A percentile compares a stretch with the other conserved stretches of the same genome.
Conservation (phyloP, 2,329 filamentous ascomycete species). For the Alternaria arborescens region DNA sequence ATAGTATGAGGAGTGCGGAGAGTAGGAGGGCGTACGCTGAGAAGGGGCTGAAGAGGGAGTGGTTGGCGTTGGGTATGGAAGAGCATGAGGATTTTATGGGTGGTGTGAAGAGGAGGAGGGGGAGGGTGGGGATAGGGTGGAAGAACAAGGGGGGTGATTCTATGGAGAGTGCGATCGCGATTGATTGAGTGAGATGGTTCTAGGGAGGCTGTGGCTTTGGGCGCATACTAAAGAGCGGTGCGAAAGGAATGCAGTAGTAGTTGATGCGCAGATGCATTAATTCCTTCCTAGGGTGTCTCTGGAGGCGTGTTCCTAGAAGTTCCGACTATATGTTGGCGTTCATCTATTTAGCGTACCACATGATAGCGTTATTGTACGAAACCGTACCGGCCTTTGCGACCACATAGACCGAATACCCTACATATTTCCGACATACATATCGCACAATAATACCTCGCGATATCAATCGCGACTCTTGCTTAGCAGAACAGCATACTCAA, state of each 20-base stretch:
- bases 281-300: slow-evolving; percentile 75
- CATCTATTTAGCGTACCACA: slow-evolving; percentile 89
- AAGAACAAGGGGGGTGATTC: neutral
- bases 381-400: slow-evolving; percentile 83
- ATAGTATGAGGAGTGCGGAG: slow-evolving; percentile 31
- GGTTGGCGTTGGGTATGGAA: slow-evolving; percentile 7
- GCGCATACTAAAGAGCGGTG: neutral
- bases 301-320: slow-evolving; percentile 74
- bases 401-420: slow-evolving; percentile 93
- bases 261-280: slow-evolving; percentile 66
- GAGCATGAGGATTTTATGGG: slow-evolving; percentile 15
- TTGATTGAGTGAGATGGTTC: neutral
- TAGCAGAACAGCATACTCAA: too few species aligned
- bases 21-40: slow-evolving; percentile 29
- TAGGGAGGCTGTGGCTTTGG: neutral
- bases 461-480: too few species aligned
- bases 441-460: too few species aligned
- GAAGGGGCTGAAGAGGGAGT: slow-evolving; percentile 27
- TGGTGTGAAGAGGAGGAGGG: slow-evolving; percentile 6
- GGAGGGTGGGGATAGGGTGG: neutral
- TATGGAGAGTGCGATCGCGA: neutral
- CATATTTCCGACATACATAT: slow-evolving; percentile 69
- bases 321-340: slow-evolving; percentile 91
- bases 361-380: slow-evolving; percentile 87
- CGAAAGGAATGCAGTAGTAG: neutral